These are phyloP conservation scores for Exutisphaerella laricina DNA, from an alignment of 2,329 filamentous ascomycete genomes.

Conservation along the genomic window DNA sequence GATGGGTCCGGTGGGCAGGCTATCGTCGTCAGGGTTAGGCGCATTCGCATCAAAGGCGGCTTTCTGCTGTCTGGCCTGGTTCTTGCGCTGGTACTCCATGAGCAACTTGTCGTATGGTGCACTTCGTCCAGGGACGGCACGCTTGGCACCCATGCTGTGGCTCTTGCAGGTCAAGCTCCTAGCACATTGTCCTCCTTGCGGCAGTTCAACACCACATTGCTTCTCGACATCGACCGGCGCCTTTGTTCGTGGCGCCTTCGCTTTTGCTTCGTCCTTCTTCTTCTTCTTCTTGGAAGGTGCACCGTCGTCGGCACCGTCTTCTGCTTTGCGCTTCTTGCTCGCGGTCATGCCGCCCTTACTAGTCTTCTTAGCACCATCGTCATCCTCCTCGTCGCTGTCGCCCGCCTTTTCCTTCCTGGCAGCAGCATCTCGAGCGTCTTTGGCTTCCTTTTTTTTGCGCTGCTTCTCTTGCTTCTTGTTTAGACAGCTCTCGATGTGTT, in stretches of 20 bases:
- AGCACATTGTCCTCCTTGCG: slow-evolving; percentile 80
- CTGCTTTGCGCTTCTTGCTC: slow-evolving; percentile 43
- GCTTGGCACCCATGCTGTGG: slow-evolving; percentile 88
- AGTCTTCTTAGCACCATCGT: slow-evolving; percentile 27
- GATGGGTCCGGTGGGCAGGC: slow-evolving; percentile 66
- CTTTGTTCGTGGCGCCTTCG: slow-evolving; percentile 76
- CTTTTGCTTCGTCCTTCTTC: slow-evolving; percentile 36
- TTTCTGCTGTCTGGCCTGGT: slow-evolving; percentile 96
- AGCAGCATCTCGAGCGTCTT: slow-evolving; percentile 49
- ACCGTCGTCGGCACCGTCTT: slow-evolving; percentile 56
- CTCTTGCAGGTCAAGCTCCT: slow-evolving; percentile 85
- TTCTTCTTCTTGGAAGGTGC: slow-evolving; percentile 79
- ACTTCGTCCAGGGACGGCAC: slow-evolving; percentile 76
- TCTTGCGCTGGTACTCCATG: slow-evolving; percentile 71
- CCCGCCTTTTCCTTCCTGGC: slow-evolving; percentile 39
- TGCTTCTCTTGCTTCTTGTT: slow-evolving; percentile 68
- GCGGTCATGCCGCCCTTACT: slow-evolving; percentile 27
- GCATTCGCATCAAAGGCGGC: slow-evolving; percentile 92
- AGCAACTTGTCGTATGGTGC: slow-evolving; percentile 87
- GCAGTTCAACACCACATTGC: slow-evolving; percentile 80
- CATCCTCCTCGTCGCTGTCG: slow-evolving; percentile 40
- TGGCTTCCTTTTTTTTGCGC: slow-evolving; percentile 59
- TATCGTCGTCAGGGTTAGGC: slow-evolving; percentile 70
- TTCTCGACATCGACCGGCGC: slow-evolving; percentile 88
- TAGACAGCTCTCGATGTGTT: slow-evolving; percentile 78